These are phyloP conservation scores for Arabis alpina DNA, from an alignment of 345 rosid species.

Conservation along the genomic window DNA sequence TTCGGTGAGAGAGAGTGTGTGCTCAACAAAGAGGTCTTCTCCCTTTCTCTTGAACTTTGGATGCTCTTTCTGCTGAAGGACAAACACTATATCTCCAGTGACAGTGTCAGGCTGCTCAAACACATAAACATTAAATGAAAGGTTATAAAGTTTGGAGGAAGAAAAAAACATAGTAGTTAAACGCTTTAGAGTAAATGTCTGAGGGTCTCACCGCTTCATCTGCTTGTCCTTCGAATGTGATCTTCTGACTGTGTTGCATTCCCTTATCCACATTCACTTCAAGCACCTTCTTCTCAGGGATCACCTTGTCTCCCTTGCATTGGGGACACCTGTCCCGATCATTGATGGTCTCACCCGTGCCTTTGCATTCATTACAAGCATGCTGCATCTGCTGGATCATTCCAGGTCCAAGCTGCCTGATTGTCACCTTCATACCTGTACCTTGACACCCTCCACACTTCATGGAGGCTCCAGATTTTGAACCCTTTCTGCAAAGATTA, in stretches of 20 bases:
- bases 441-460: slow-evolving; percentile 78
- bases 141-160: neutral
- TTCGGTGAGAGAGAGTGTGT: slow-evolving; percentile 68
- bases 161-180: neutral
- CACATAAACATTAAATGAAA: neutral
- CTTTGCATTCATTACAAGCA: slow-evolving; percentile 76
- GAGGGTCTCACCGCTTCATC: slow-evolving; percentile 64
- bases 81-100: slow-evolving; percentile 76
- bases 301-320: slow-evolving; percentile 78
- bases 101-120: slow-evolving; percentile 66
- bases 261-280: slow-evolving; percentile 78
- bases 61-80: slow-evolving; percentile 69
- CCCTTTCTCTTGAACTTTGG: slow-evolving; percentile 75
- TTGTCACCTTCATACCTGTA: slow-evolving; percentile 73
- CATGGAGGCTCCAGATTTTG: slow-evolving; percentile 74
- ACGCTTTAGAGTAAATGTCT: neutral
- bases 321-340: slow-evolving; percentile 74
- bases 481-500: slow-evolving; percentile 60
- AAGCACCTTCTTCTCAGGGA: slow-evolving; percentile 69
- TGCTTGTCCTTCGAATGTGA: slow-evolving; percentile 76
- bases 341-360: slow-evolving; percentile 71
- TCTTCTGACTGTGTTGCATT: slow-evolving; percentile 71
- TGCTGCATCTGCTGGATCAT: slow-evolving; percentile 89
- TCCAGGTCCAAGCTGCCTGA: slow-evolving; percentile 72
- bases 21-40: slow-evolving; percentile 78